These are phyloP conservation scores for Tausonia pullulans DNA, from an alignment of 1,284 basidiomycete genomes.

Conservation along the genomic window DNA sequence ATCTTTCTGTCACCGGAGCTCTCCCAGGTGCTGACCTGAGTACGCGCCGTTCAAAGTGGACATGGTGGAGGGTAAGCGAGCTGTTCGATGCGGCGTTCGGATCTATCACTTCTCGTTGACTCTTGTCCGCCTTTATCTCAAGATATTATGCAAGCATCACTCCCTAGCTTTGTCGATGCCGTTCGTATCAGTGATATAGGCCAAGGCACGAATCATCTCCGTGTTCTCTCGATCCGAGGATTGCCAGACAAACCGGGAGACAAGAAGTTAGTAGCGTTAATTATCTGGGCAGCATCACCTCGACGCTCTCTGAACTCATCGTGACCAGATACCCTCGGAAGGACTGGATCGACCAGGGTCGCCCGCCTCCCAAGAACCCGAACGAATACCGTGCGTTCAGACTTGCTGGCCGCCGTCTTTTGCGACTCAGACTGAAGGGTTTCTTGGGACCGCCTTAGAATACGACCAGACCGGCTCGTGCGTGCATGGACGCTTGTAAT, in stretches of 20 bases:
- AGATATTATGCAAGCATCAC: constrained; percentile 3
- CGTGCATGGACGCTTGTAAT: not conserved
- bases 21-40: not conserved
- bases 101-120: too few species aligned
- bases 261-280: not conserved
- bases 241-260: not conserved
- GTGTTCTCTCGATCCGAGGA: not conserved
- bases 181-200: not conserved
- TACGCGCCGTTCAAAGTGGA: not conserved
- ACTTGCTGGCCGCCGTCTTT: not conserved
- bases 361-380: constrained; percentile 22
- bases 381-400: not conserved
- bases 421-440: not conserved
- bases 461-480: not conserved
- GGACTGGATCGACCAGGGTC: constrained; percentile 44
- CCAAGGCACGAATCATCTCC: not conserved
- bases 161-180: not conserved
- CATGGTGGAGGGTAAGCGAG: not conserved
- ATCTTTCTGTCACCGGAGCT: not conserved
- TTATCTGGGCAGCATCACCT: too few species aligned
- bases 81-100: too few species aligned
- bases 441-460: not conserved
- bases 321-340: constrained; percentile 39
- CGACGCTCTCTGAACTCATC: too few species aligned
- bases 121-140: too few species aligned